Percentiles rank a stretch among this genome's conserved stretches.
Evolutionary conservation across 2,329 filamentous ascomycete genomes (phyloP).

Genomic region (Pestalotiopsis sp.): DNA sequence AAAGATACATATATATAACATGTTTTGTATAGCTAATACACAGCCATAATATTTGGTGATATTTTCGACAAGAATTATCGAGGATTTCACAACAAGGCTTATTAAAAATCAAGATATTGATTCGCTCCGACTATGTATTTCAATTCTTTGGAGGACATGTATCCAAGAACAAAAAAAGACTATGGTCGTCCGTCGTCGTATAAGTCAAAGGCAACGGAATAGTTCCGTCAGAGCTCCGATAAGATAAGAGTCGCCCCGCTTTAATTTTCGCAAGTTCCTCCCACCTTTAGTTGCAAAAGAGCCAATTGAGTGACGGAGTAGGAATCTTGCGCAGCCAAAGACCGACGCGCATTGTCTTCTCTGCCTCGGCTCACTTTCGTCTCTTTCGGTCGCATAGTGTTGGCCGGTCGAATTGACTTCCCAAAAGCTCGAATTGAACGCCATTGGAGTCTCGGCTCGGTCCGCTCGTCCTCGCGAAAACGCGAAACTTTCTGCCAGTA

Average conservation of each 20-base stretch:
- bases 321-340: no score
- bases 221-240: background rate
- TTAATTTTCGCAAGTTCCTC: conserved; percentile 1
- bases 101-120: no score
- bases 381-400: background rate
- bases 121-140: no score
- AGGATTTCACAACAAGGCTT: no score
- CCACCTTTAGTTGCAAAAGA: background rate
- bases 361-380: background rate
- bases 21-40: no score
- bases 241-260: background rate
- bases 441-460: background rate
- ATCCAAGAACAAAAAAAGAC: no score
- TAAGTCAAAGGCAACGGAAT: background rate
- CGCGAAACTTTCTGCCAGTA: background rate
- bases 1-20: no score
- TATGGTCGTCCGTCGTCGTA: background rate
- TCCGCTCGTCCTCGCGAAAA: background rate
- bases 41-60: no score
- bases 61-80: no score
- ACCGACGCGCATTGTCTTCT: background rate
- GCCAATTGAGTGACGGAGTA: background rate
- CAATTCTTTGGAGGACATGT: no score
- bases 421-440: accelerated
- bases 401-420: background rate